Base-by-base conservation (phyloP, 768 basidiomycete genomes). In the Calocybe gangraenosa region DNA sequence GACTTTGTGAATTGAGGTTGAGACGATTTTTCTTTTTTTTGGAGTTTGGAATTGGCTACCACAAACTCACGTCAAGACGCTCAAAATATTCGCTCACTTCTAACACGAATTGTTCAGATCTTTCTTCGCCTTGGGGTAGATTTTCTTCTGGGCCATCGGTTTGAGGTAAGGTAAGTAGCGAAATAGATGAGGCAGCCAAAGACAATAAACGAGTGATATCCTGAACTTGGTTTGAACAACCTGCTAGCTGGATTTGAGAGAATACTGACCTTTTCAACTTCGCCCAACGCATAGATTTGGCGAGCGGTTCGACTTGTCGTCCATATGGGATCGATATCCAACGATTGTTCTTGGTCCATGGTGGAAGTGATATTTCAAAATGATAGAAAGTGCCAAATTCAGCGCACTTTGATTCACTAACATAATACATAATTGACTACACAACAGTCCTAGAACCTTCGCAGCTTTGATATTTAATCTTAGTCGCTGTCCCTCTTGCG, bases 31-130 rank as follows among this genome's bases (percentile, higher is more conserved):
- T 39, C 34, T 20, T 21, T 19, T 23, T 42, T 47, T 21, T 30
- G 40, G 32, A 32, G 19, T 42, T 34, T n/a, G 25, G 6, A 28
- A 6, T 5, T 6, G 25, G 25, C 5, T 28, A 28, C 25, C 11
- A 28, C n/a, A 46, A 6, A 64, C 70, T 50, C 55, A 90, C 88
- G 60, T 92, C 83, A 7, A 91, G 71, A 20, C 84, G 81, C 54
- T 89, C 83, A 57, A 90, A 92, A 63, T 90, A 91, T 58, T 89
- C 85, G 69, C 83, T 84, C 41, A 86, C 86, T 67, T 90, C 86
- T 33, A 84, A 71, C 32, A 90, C 88, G 53, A 92, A 90, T 56
- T 88, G 84, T 58, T 91, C 87, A 11, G 86, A 88, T 28, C 88
- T 74, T 63, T 92, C 88, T 48, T 84, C 88, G 32, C 87, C 88